Evolutionary conservation across 805 yeast species (phyloP), one percentile per base, ranked within the genome.

Genomic region (Huiozyma naganishii): DNA sequence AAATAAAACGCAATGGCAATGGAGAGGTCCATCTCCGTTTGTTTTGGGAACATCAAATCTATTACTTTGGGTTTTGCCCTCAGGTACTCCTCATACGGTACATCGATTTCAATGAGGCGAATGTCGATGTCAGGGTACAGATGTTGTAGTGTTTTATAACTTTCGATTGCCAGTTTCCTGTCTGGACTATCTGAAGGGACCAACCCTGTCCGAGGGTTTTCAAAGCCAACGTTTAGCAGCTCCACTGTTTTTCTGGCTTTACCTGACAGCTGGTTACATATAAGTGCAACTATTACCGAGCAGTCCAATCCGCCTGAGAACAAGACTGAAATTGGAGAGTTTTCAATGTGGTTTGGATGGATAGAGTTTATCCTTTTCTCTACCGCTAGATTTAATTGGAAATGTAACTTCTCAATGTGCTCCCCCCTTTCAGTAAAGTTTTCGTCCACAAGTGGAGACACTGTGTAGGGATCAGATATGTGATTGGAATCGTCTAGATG

Each of bases 251-350:
- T 43, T n/a, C 37, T 40, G 9, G 11, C 33, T 5, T 48, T 39
- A 7, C 44, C 41, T 0, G 28, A 4, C n/a, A 51, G 64, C 54
- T 33, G 61, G 40, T 52, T 50, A 46, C 64, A 62, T 8, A 63
- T 48, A 4, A 81, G 40, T 0, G 79, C 76, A 0, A 94, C 88
- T 27, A 92, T 55, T 0, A 90, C 63, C 0, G 97, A 81, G 60
- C 98, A 92, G 57, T 92, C 99, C 4, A 92, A 67, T 0, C 99
- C 99, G 1, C 99, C 99, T 37, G 96, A 86, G 57, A 89, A 92
- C 30, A 92, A 62, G 0, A 92, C 67, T 0, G 83, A 83, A 37
- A 80, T 62, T 6, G 65, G 60, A 7, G 57, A 54, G 41, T 64
- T 58, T 37, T 60, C 60, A 8, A 59, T 48, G 45, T 71, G 73